Evolutionary conservation across 495 filamentous ascomycete species (phyloP).

Genomic region (Tuber brumale): DNA sequence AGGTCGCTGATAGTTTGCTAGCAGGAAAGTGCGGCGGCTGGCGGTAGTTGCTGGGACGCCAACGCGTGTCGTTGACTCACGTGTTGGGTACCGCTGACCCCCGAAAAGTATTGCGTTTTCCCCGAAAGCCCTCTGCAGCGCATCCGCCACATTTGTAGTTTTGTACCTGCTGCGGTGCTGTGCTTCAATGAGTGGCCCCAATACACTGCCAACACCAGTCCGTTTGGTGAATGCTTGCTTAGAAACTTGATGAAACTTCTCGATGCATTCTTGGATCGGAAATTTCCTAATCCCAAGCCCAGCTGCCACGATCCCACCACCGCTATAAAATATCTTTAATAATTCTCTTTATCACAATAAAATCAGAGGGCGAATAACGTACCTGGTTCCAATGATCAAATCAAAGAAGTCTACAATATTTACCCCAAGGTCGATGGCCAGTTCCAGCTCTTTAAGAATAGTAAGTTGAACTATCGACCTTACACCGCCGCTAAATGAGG

Average conservation of each 20-base stretch:
- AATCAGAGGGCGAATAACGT: neutral
- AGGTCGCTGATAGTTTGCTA: slow-evolving; percentile 47
- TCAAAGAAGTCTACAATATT: slow-evolving; percentile 47
- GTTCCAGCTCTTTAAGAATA: slow-evolving; percentile 26
- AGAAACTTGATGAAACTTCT: slow-evolving; percentile 30
- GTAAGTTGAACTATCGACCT: slow-evolving; percentile 37
- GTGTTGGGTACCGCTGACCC: slow-evolving; percentile 21
- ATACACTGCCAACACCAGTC: slow-evolving; percentile 19
- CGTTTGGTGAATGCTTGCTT: slow-evolving; percentile 34
- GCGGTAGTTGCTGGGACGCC: slow-evolving; percentile 44
- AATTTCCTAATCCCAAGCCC: slow-evolving; percentile 48
- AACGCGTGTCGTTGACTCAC: slow-evolving; percentile 37
- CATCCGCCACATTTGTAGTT: slow-evolving; percentile 40
- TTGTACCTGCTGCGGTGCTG: slow-evolving; percentile 45
- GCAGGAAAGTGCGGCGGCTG: slow-evolving; percentile 39
- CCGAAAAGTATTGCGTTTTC: slow-evolving; percentile 44
- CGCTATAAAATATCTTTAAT: slow-evolving; percentile 36
- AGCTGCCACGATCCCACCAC: slow-evolving; percentile 50
- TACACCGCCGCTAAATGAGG: slow-evolving; percentile 26
- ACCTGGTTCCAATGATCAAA: slow-evolving; percentile 48
- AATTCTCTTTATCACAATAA: neutral
- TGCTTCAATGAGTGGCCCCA: slow-evolving; percentile 40
- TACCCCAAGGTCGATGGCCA: slow-evolving; percentile 36
- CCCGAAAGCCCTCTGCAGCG: slow-evolving; percentile 40
- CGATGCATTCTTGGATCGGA: slow-evolving; percentile 21